phyloP scores from a whole-genome alignment of 164 flowering plant genomes.

The Amborella trichopoda region DNA sequence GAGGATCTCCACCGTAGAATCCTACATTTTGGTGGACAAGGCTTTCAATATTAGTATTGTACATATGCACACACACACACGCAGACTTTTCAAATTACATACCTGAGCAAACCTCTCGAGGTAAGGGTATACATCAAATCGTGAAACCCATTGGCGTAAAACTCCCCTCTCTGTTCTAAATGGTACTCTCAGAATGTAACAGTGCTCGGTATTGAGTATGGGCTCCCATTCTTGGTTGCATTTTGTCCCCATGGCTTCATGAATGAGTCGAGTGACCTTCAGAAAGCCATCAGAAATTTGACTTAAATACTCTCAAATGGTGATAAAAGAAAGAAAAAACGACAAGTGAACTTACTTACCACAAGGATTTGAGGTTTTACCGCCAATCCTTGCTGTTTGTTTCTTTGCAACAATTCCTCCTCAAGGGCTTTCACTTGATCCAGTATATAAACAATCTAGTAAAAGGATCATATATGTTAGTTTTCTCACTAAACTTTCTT shows the following conservation, averaged over 20 bases:
- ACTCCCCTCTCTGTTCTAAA: slow-evolving; percentile 60
- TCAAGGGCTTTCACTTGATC: slow-evolving; percentile 95
- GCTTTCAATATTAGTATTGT: neutral
- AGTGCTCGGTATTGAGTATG: slow-evolving; percentile 50
- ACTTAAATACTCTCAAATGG: too few species aligned
- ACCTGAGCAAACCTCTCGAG: slow-evolving; percentile 77
- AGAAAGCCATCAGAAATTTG: neutral
- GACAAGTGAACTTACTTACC: slow-evolving; percentile 26
- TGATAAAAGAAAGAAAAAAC: neutral
- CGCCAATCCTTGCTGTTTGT: slow-evolving; percentile 69
- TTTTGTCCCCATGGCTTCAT: slow-evolving; percentile 77
- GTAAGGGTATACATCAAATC: slow-evolving; percentile 91
- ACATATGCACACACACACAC: too few species aligned
- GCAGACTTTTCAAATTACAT: slow-evolving; percentile 1
- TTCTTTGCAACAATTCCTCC: slow-evolving; percentile 66
- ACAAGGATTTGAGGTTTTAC: slow-evolving; percentile 84
- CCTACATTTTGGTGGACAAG: slow-evolving; percentile 22
- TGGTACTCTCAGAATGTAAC: slow-evolving; percentile 78
- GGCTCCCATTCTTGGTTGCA: slow-evolving; percentile 82
- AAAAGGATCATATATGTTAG: too few species aligned
- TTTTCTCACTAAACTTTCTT: too few species aligned
- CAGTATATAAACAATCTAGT: slow-evolving; percentile 82
- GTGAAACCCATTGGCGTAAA: slow-evolving; percentile 78
- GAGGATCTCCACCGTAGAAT: slow-evolving; percentile 60
- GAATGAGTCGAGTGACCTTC: slow-evolving; percentile 86